A percentile compares a stretch with the other conserved stretches of the same genome.
phyloP scores from a whole-genome alignment of 225 moss, liverwort and hornwort species.

The Takakia lepidozioides region DNA sequence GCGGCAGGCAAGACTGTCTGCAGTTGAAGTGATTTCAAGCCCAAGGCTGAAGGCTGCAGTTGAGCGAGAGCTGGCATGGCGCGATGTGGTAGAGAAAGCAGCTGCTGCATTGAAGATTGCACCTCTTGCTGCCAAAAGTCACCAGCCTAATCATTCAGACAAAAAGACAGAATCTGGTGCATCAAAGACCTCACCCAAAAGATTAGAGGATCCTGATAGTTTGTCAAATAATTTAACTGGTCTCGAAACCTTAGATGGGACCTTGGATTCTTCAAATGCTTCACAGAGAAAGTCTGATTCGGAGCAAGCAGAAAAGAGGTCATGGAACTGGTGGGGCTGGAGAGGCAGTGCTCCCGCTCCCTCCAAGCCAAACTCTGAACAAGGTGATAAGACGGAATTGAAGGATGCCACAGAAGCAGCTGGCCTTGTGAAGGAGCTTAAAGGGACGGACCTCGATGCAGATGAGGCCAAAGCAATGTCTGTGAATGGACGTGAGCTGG shows the following conservation, averaged over 20 bases:
- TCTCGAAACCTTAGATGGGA: neutral
- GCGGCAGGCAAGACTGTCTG: neutral
- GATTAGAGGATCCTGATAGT: conserved; percentile 7
- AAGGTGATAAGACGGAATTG: conserved; percentile 16
- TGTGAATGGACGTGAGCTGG: conserved; percentile 3
- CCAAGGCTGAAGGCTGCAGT: conserved; percentile 34
- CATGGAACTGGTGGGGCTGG: conserved; percentile 38
- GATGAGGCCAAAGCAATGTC: conserved; percentile 1
- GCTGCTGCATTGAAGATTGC: conserved; percentile 25
- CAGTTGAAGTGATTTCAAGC: conserved; percentile 13
- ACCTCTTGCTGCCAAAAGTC: conserved; percentile 20
- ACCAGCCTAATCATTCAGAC: conserved; percentile 8
- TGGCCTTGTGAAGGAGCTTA: too few relatives aligned
- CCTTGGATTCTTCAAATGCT: neutral
- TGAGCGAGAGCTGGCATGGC: conserved; percentile 38
- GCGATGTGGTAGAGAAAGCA: conserved; percentile 35
- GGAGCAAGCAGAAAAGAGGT: conserved; percentile 31
- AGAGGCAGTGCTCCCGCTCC: conserved; percentile 27
- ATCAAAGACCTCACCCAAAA: conserved; percentile 5
- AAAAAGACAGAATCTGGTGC: neutral
- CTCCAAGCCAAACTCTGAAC: conserved; percentile 13
- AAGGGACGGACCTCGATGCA: neutral
- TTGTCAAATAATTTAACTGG: neutral
- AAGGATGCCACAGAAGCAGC: conserved; percentile 9
- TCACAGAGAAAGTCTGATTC: conserved; percentile 9